These are phyloP conservation scores for Penicillium antarcticum DNA, from an alignment of 495 filamentous ascomycete genomes.

Conservation along the genomic window DNA sequence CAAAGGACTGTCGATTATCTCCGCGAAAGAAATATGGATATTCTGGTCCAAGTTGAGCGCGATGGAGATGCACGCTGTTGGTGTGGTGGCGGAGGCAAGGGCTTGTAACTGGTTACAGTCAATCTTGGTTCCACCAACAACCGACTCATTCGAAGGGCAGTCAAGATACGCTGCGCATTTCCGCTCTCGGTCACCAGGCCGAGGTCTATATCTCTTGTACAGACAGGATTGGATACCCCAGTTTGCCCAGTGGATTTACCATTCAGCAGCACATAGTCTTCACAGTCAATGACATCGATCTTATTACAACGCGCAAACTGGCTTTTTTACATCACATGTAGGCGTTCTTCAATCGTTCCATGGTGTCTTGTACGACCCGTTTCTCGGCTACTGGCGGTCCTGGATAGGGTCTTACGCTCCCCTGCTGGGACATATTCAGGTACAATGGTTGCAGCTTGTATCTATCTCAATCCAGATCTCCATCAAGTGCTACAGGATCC, in stretches of 20 bases:
- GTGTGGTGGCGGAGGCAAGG: slow-evolving; percentile 57
- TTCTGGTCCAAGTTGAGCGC: slow-evolving; percentile 72
- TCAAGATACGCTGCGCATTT: not conserved
- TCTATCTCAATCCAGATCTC: not conserved
- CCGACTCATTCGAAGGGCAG: not conserved
- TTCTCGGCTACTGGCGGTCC: not conserved
- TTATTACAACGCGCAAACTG: not conserved
- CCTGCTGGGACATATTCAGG: not conserved
- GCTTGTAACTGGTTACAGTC: slow-evolving; percentile 9
- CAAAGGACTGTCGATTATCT: slow-evolving; percentile 60
- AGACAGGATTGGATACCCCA: slow-evolving; percentile 4
- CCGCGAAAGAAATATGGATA: slow-evolving; percentile 60
- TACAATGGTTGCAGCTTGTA: not conserved
- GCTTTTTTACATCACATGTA: slow-evolving; percentile 1
- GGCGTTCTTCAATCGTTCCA: not conserved
- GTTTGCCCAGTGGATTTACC: not conserved
- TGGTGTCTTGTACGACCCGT: not conserved
- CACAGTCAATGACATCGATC: not conserved
- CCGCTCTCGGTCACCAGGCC: not conserved
- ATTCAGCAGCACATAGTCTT: slow-evolving; percentile 6
- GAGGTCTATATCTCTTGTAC: slow-evolving; percentile 7
- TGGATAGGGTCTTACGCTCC: not conserved
- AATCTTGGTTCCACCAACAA: not conserved
- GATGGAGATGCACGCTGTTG: slow-evolving; percentile 76
- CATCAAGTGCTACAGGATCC: not conserved